Percentiles rank a stretch among this genome's conserved stretches.
phyloP scores from a whole-genome alignment of 495 filamentous ascomycete genomes.

The Lepidopterella palustris region DNA sequence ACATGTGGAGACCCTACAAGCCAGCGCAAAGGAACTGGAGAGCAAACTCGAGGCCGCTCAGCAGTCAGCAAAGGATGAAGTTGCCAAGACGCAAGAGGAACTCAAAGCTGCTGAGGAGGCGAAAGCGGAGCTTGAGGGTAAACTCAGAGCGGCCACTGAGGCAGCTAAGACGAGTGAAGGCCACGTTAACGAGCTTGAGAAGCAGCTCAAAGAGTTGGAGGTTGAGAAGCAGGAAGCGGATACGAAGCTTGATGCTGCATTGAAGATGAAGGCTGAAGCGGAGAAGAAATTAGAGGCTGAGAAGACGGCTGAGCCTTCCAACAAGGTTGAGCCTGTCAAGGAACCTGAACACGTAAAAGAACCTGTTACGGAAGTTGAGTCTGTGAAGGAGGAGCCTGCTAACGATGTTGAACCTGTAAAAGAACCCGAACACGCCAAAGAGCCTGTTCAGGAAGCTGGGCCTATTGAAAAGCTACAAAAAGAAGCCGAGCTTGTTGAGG shows the following conservation, averaged over 20 bases:
- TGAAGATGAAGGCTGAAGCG: conserved; percentile 41
- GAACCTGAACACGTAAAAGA: not conserved
- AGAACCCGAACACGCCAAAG: not conserved
- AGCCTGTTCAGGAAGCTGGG: not conserved
- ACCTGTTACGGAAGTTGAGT: not conserved
- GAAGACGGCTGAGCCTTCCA: conserved; percentile 24
- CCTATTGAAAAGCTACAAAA: too few relatives aligned
- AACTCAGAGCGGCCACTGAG: not conserved
- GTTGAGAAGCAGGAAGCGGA: conserved; percentile 3
- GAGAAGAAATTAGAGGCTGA: conserved; percentile 40
- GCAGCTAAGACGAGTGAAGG: not conserved
- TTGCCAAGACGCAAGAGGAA: not conserved
- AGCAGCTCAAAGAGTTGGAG: not conserved
- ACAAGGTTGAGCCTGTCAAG: not conserved
- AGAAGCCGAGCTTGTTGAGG: not conserved
- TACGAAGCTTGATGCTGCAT: conserved; percentile 29
- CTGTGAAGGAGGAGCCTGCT: not conserved
- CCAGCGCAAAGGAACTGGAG: not conserved
- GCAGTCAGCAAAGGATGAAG: not conserved
- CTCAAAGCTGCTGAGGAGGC: not conserved
- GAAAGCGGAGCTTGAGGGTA: not conserved
- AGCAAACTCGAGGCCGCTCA: not conserved
- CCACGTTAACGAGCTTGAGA: not conserved
- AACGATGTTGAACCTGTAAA: not conserved
- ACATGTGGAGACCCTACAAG: not conserved